Percentiles rank a stretch among this genome's conserved stretches.
Evolutionary conservation across 2,329 filamentous ascomycete genomes (phyloP).

Genomic region (Penicillium sp.): DNA sequence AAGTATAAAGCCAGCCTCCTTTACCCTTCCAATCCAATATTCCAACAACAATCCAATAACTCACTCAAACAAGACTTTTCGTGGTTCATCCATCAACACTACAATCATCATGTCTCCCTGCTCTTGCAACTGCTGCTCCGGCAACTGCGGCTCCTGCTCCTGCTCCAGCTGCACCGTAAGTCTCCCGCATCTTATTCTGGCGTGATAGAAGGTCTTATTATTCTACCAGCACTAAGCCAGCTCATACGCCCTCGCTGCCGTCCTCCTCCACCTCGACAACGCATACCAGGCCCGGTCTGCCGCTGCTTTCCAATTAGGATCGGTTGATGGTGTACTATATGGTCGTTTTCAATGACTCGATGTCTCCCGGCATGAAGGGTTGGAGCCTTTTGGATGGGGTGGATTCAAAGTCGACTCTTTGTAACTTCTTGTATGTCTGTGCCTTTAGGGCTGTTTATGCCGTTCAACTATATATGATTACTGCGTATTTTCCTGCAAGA

Average conservation of each 20-base stretch:
- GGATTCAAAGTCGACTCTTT: slow-evolving; percentile 1
- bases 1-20: slow-evolving; percentile 19
- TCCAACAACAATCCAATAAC: background rate
- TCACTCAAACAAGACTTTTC: slow-evolving; percentile 5
- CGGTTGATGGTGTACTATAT: background rate
- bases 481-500: background rate
- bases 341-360: slow-evolving; percentile 1
- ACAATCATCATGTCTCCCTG: slow-evolving; percentile 40
- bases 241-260: slow-evolving; percentile 14
- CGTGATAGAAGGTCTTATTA: slow-evolving; percentile 11
- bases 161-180: slow-evolving; percentile 39
- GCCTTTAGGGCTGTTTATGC: slow-evolving; percentile 7
- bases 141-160: slow-evolving; percentile 39
- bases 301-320: slow-evolving; percentile 20
- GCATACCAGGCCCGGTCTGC: slow-evolving; percentile 22
- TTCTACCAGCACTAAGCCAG: slow-evolving; percentile 23
- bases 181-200: background rate
- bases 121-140: slow-evolving; percentile 38
- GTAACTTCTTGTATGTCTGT: slow-evolving; percentile 13
- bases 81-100: slow-evolving; percentile 13
- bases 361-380: slow-evolving; percentile 5
- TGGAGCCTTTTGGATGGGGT: slow-evolving; percentile 17
- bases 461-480: slow-evolving; percentile 8
- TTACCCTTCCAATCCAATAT: background rate
- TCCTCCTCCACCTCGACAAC: slow-evolving; percentile 20